Evolutionary conservation across 2,329 filamentous ascomycete species (phyloP).

Genomic region (Mycosphaerella sp.): DNA sequence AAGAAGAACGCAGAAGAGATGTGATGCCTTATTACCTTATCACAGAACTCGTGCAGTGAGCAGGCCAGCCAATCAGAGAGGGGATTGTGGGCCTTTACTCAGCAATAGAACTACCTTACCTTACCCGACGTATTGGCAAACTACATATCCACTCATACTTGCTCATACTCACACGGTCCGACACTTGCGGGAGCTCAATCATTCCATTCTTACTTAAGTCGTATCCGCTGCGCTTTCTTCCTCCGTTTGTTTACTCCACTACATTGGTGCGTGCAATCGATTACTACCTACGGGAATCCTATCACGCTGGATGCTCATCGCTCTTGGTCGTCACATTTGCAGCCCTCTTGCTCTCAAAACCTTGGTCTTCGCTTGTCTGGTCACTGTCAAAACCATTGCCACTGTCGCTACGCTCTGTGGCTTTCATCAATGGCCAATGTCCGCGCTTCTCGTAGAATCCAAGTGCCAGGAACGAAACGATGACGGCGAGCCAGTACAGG

Average conservation of each 20-base stretch:
- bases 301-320: constrained; percentile 9
- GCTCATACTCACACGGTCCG: neutral
- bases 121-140: neutral
- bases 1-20: neutral
- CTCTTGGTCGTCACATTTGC: constrained; percentile 7
- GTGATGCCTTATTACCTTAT: too few species aligned
- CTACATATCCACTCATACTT: neutral
- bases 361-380: constrained; percentile 20
- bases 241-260: neutral
- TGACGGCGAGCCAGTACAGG: constrained; percentile 72
- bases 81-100: neutral
- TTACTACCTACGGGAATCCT: neutral
- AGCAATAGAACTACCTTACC: neutral
- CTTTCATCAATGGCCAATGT: constrained; percentile 42
- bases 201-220: too few species aligned
- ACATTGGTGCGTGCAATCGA: neutral
- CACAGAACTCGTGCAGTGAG: neutral
- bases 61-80: neutral
- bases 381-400: constrained; percentile 17
- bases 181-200: neutral
- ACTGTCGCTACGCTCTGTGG: constrained; percentile 19
- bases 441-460: constrained; percentile 59
- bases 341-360: constrained; percentile 20
- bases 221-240: too few species aligned
- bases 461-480: constrained; percentile 58